Evolutionary conservation across 768 basidiomycete species (phyloP), one percentile per base, ranked within the genome.

Genomic region (Mycena galericulata): DNA sequence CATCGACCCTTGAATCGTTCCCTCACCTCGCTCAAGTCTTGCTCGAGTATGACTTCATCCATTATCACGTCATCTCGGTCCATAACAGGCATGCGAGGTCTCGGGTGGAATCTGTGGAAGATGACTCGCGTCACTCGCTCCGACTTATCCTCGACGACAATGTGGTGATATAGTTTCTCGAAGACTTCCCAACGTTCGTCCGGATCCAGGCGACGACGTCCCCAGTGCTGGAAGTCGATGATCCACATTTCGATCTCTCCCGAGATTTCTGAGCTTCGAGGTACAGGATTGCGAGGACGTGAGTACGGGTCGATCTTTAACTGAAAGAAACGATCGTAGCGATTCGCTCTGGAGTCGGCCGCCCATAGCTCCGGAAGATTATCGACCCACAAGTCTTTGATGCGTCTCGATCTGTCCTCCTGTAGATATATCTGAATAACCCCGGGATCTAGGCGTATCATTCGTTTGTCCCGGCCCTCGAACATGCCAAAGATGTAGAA

Each of bases 1-100:
- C 59, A 61, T 10, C 26, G 24, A 2, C 59, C 49, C 30, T 60
- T 60, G 59, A 49, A 60, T 1, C 45, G 1, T 24, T 60, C 59
- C 2, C 59, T n/a, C 6, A 60, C 38, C 1, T 17, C 59, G 47
- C 10, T 12, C 2, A 26, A 1, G 32, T 60, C 46, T 4, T 2
- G 32, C 34, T 47, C n/a, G 1, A 20, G 5, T 1, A 60, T 3
- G 30, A 47, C 41, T 3, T 3, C 15, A 2, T 3, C 7, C 22
- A 60, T 30, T 11, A 12, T 10, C 2, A 3, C 32, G 22, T n/a
- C n/a, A n/a, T n/a, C n/a, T n/a, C n/a, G n/a, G n/a, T n/a, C n/a
- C n/a, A n/a, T n/a, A n/a, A n/a, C n/a, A n/a, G n/a, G n/a, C n/a
- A n/a, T n/a, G 43, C 43, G 6, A 7, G 59, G 59, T 11, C 40